Conservation (phyloP, 805 yeast genomes). For the Kuraishia floccosa region DNA sequence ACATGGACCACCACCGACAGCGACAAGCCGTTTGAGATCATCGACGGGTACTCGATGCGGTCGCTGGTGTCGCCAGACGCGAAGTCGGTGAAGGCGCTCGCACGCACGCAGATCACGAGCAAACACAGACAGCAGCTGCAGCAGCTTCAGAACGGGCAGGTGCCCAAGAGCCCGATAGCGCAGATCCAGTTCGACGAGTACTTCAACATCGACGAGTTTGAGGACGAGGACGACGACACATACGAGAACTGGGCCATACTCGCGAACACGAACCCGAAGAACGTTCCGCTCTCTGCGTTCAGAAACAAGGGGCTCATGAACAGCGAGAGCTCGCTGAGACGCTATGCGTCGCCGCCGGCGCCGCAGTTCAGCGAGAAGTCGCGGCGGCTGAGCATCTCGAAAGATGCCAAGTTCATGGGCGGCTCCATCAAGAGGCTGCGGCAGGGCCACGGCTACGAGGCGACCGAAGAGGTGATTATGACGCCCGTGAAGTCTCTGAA, state of each 20-base stretch:
- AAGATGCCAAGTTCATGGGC: conserved; percentile 13
- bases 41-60: conserved; percentile 88
- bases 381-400: conserved; percentile 5
- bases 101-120: conserved; percentile 1
- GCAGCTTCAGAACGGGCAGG: conserved; percentile 3
- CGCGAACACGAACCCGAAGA: conserved; percentile 21
- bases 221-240: conserved; percentile 54
- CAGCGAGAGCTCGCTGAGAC: conserved; percentile 4
- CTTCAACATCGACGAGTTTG: conserved; percentile 79
- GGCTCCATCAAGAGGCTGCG: not conserved
- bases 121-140: conserved; percentile 4
- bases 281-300: conserved; percentile 82
- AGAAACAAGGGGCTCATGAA: conserved; percentile 57
- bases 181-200: conserved; percentile 58
- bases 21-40: conserved; percentile 78
- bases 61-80: conserved; percentile 34
- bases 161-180: conserved; percentile 3
- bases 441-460: not conserved
- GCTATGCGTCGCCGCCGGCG: conserved; percentile 2
- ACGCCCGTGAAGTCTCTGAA: conserved; percentile 6
- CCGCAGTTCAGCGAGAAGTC: conserved; percentile 1
- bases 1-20: conserved; percentile 76
- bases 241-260: conserved; percentile 4
- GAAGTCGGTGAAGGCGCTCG: not conserved
- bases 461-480: conserved; percentile 10